Evolutionary conservation across 2,329 filamentous ascomycete genomes (phyloP).

Genomic region (Cladosporium sp.): DNA sequence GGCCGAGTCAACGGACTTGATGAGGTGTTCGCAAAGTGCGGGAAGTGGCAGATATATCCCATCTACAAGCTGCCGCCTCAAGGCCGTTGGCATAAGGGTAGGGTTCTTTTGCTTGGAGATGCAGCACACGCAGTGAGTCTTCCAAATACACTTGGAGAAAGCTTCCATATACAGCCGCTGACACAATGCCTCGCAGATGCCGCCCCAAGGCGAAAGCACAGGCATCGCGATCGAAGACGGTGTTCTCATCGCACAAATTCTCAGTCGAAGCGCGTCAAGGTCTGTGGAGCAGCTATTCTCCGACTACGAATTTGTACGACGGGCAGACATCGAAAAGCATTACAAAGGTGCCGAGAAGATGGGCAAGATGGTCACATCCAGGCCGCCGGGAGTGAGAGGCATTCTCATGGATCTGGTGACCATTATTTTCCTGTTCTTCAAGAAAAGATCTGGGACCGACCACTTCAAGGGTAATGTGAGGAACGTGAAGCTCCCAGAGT

Average conservation of each 20-base stretch:
- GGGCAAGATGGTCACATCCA: background rate
- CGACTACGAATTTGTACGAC: background rate
- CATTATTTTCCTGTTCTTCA: background rate
- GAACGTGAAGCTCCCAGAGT: background rate
- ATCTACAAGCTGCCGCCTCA: slow-evolving; percentile 43
- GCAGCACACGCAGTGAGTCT: slow-evolving; percentile 50
- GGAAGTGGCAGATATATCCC: slow-evolving; percentile 47
- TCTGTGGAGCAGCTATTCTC: background rate
- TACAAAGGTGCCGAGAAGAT: slow-evolving; percentile 4
- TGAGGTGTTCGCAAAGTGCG: slow-evolving; percentile 38
- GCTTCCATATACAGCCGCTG: background rate
- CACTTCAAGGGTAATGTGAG: slow-evolving; percentile 7
- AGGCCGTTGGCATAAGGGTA: slow-evolving; percentile 43
- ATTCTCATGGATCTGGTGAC: background rate
- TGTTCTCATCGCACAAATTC: slow-evolving; percentile 44
- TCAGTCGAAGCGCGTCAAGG: slow-evolving; percentile 23
- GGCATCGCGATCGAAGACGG: slow-evolving; percentile 48
- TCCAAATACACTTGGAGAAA: background rate
- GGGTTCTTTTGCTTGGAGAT: slow-evolving; percentile 47
- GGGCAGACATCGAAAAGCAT: background rate
- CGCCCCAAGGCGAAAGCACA: slow-evolving; percentile 48
- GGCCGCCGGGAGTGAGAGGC: background rate
- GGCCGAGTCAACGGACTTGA: slow-evolving; percentile 40
- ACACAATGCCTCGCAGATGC: slow-evolving; percentile 41
- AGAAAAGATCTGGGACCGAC: background rate